Base-by-base conservation (phyloP, 352 stramenopile genomes). In the Phytopythium helicoides region DNA sequence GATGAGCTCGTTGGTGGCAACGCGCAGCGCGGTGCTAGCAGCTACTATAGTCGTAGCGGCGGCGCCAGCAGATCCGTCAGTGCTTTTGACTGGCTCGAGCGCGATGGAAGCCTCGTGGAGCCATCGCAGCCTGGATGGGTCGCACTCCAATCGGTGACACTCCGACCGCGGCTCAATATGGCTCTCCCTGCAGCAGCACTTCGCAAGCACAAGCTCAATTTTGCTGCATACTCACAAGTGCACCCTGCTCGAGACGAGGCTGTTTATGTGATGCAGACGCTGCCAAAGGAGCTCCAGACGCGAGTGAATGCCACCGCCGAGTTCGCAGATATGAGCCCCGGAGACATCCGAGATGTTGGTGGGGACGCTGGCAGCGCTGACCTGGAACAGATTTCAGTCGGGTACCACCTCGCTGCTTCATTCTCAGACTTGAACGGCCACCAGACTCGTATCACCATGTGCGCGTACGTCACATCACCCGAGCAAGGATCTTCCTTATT, bases 261-360 rank as follows among this genome's bases (percentile, higher is more conserved):
- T 3, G 77, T 86, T 34, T 80, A 87, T 58, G 68, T 83, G 16
- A 73, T 87, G 68, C 82, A 77, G 52, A 87, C 81, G 14, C 61
- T 91, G 15, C 71, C 76, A 0, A 71, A 65, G 18, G 49, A 66
- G 25, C 62, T 80, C 8, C 81, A 87, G 58, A 37, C 72, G 33
- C 66, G 67, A 33, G 54, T 81, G 33, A 51, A 60, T 2, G 53
- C 51, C 25, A 54, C 52, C 21, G 47, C 58, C 18, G 56, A 54
- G 33, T 55, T 25, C 19, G 3, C 33, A 1, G 47, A 42, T 6
- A 6, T 16, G 12, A 28, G 15, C 6, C 11, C 9, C 0, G 33
- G 33, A 28, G 57, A 69, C 34, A 56, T 62, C 3, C 28, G 28
- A 33, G 28, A 33, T 33, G 28, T 33, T 33, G 28, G 28, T 33